phyloP scores from a whole-genome alignment of 495 filamentous ascomycete genomes.

The Hypoxylon perforatum region DNA sequence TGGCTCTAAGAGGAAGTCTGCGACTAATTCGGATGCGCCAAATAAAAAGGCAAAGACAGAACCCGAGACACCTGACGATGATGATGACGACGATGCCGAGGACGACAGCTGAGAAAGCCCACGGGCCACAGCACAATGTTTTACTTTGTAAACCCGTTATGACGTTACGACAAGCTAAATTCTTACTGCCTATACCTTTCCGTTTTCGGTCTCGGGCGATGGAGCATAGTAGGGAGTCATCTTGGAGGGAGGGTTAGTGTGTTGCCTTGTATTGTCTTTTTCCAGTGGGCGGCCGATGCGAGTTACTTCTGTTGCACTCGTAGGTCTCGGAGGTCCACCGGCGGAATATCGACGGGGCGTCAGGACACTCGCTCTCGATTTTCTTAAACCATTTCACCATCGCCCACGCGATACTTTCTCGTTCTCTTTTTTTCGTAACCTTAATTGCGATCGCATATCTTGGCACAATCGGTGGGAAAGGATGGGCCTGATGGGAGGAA shows the following conservation, averaged over 20 bases:
- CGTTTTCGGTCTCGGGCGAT: slow-evolving; percentile 43
- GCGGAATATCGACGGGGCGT: slow-evolving; percentile 41
- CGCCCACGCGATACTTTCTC: slow-evolving; percentile 47
- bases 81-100: slow-evolving; percentile 63
- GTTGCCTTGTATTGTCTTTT: slow-evolving; percentile 37
- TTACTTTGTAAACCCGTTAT: slow-evolving; percentile 47
- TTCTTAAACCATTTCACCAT: slow-evolving; percentile 48
- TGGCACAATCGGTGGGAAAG: slow-evolving; percentile 36
- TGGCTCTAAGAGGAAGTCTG: slow-evolving; percentile 57
- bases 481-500: slow-evolving; percentile 42
- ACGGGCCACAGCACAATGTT: slow-evolving; percentile 20
- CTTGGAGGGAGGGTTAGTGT: slow-evolving; percentile 33
- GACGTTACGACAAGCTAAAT: slow-evolving; percentile 48
- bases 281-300: slow-evolving; percentile 33
- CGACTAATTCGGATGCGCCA: slow-evolving; percentile 55
- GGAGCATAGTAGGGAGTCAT: slow-evolving; percentile 49
- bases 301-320: slow-evolving; percentile 23
- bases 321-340: slow-evolving; percentile 31
- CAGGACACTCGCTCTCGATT: slow-evolving; percentile 49
- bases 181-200: slow-evolving; percentile 46
- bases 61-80: slow-evolving; percentile 58
- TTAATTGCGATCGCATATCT: slow-evolving; percentile 46
- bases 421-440: slow-evolving; percentile 18
- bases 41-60: slow-evolving; percentile 67
- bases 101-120: slow-evolving; percentile 51